A percentile compares a stretch with the other conserved stretches of the same genome.
phyloP scores from a whole-genome alignment of 2,329 filamentous ascomycete species.

The Calycina herbarum region DNA sequence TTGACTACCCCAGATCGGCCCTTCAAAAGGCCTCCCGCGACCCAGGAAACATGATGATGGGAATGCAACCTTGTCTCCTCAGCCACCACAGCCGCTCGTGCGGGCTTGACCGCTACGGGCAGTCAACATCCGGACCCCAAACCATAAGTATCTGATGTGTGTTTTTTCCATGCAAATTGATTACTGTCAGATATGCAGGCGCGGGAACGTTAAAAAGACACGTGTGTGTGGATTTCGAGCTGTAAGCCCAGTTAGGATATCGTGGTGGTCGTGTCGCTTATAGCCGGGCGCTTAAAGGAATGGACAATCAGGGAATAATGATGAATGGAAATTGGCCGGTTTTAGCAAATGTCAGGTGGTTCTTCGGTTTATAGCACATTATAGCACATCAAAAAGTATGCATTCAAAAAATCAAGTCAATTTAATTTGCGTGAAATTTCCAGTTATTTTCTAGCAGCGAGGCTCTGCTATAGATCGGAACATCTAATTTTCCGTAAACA shows the following conservation, averaged over 20 bases:
- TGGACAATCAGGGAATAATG: not conserved
- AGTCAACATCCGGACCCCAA: constrained; percentile 3
- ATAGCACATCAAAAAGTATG: too few relatives aligned
- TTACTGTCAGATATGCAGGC: constrained; percentile 5
- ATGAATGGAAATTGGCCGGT: too few relatives aligned
- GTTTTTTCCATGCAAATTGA: not conserved
- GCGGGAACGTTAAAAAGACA: not conserved
- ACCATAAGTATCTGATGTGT: not conserved
- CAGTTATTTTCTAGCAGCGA: not conserved
- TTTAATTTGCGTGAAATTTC: too few relatives aligned
- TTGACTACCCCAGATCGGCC: constrained; percentile 5
- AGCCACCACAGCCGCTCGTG: constrained; percentile 2
- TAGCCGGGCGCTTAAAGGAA: not conserved
- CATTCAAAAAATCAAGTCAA: too few relatives aligned
- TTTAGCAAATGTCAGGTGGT: too few relatives aligned
- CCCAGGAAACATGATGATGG: constrained; percentile 1
- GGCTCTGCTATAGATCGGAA: not conserved
- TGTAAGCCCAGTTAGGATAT: not conserved
- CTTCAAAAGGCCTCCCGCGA: not conserved
- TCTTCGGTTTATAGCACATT: too few relatives aligned
- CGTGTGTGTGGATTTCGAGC: not conserved
- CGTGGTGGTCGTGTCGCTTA: not conserved
- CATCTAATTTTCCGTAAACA: not conserved
- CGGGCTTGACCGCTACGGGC: not conserved
- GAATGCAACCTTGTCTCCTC: not conserved